phyloP scores from a whole-genome alignment of 2,329 filamentous ascomycete genomes.

The Hypoxylon sp. region DNA sequence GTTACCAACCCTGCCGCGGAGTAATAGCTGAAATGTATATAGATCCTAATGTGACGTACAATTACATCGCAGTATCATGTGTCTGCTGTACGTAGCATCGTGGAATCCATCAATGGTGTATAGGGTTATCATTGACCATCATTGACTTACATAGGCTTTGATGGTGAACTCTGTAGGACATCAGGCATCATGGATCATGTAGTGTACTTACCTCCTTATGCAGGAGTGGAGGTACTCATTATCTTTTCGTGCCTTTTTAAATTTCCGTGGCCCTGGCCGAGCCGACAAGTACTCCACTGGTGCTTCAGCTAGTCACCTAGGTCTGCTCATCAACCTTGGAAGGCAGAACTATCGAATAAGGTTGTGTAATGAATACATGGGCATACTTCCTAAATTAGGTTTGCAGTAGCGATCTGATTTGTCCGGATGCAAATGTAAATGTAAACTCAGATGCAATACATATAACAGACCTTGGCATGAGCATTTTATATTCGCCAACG shows the following conservation, averaged over 20 bases:
- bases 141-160: background rate
- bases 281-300: slow-evolving; percentile 18
- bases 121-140: slow-evolving; percentile 5
- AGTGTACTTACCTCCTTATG: background rate
- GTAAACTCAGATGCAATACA: background rate
- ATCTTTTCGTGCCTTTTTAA: slow-evolving; percentile 7
- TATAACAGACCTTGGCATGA: slow-evolving; percentile 9
- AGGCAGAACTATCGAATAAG: slow-evolving; percentile 21
- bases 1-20: slow-evolving; percentile 18
- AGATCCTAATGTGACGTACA: slow-evolving; percentile 32
- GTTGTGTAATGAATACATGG: slow-evolving; percentile 25
- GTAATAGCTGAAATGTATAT: slow-evolving; percentile 23
- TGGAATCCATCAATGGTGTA: slow-evolving; percentile 8
- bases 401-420: slow-evolving; percentile 14
- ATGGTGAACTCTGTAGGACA: slow-evolving; percentile 2
- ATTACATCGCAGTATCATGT: slow-evolving; percentile 17
- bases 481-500: slow-evolving; percentile 22
- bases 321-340: slow-evolving; percentile 18
- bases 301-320: slow-evolving; percentile 28
- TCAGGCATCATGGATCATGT: background rate
- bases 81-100: slow-evolving; percentile 15
- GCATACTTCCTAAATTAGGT: slow-evolving; percentile 22
- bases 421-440: background rate
- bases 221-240: slow-evolving; percentile 3
- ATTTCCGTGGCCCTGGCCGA: slow-evolving; percentile 12